Evolutionary conservation across 371 early-diverging fungal genomes (phyloP).

Genomic region (Dinochytrium kinnereticum): DNA sequence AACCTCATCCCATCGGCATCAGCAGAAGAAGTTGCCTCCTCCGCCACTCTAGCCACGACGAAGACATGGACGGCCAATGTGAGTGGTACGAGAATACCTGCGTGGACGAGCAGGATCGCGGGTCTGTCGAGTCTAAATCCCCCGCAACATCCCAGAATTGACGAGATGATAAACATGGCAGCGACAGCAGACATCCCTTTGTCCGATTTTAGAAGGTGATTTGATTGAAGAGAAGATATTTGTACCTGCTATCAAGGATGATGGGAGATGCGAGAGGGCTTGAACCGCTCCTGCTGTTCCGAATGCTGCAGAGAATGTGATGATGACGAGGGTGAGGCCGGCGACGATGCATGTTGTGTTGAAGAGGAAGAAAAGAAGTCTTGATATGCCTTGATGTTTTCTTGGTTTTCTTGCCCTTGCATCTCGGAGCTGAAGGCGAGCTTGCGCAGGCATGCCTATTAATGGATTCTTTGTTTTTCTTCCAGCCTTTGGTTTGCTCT

Average conservation of each 20-base stretch:
- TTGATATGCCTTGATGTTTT: too few relatives aligned
- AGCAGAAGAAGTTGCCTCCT: not conserved
- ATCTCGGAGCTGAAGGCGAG: too few relatives aligned
- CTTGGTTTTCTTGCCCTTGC: too few relatives aligned
- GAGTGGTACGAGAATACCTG: not conserved
- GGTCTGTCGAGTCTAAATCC: not conserved
- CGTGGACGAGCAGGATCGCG: not conserved
- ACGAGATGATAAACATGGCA: not conserved
- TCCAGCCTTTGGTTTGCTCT: too few relatives aligned
- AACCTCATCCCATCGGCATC: not conserved
- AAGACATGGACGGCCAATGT: not conserved
- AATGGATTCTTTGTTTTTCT: too few relatives aligned
- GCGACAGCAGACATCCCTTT: not conserved
- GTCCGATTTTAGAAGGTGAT: too few relatives aligned
- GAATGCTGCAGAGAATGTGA: not conserved
- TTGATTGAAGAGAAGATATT: too few relatives aligned
- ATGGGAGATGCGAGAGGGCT: not conserved
- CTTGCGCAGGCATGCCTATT: too few relatives aligned
- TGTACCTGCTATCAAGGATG: not conserved
- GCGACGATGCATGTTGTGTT: not conserved
- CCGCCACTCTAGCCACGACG: not conserved
- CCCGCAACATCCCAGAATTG: not conserved
- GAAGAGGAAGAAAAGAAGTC: not conserved
- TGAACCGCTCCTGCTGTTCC: not conserved
- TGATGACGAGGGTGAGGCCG: not conserved